Percentiles rank a stretch among this genome's conserved stretches.
Conservation (phyloP, 169 alveolate species). For the Plasmodium malariae region DNA sequence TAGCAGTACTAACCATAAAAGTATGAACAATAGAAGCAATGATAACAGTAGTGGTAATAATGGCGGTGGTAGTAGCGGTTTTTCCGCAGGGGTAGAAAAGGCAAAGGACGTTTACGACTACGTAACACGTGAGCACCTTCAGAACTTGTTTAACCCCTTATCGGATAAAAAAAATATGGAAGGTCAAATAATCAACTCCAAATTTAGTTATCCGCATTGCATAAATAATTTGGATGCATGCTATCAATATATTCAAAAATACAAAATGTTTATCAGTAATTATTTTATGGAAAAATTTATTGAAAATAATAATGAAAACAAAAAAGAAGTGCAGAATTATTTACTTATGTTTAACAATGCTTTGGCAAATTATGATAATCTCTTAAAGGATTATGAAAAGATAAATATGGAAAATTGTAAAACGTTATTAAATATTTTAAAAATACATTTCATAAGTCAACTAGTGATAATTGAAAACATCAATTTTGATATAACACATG, state of each 20-base stretch:
- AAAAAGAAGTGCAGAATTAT: conserved; percentile 39
- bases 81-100: neutral
- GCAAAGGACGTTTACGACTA: conserved; percentile 27
- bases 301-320: conserved; percentile 15
- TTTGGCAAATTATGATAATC: conserved; percentile 50
- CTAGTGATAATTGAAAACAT: conserved; percentile 51
- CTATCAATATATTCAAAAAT: conserved; percentile 61
- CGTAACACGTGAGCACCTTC: conserved; percentile 13
- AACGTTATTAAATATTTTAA: conserved; percentile 41
- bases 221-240: conserved; percentile 72
- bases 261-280: conserved; percentile 22
- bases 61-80: neutral
- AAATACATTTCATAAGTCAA: conserved; percentile 58
- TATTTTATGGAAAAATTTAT: conserved; percentile 50
- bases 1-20: neutral
- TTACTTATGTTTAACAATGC: conserved; percentile 63
- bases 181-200: conserved; percentile 44
- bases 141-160: conserved; percentile 49
- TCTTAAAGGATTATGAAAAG: conserved; percentile 58
- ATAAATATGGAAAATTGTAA: conserved; percentile 58
- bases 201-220: conserved; percentile 66
- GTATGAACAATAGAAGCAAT: neutral
- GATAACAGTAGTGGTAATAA: neutral
- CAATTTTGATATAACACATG: conserved; percentile 59
- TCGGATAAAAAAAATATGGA: conserved; percentile 11